Evolutionary conservation across 73 alveolate species (phyloP).

Genomic region (Tetrahymena malaccensis): DNA sequence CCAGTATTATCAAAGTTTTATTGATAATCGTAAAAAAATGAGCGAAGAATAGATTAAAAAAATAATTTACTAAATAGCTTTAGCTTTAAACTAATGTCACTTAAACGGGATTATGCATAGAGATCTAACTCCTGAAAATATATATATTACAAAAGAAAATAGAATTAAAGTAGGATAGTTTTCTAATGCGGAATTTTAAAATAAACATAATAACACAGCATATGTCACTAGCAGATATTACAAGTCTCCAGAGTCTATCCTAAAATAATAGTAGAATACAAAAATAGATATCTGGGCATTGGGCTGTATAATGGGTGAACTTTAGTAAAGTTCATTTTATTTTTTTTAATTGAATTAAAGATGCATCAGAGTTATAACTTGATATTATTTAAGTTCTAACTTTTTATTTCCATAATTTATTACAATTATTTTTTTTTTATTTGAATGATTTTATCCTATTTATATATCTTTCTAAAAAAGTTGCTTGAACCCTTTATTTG

Average conservation of each 20-base stretch:
- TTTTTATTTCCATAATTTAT: too few relatives aligned
- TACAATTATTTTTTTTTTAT: too few relatives aligned
- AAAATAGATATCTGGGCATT: conserved; percentile 88
- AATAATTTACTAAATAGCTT: conserved; percentile 58
- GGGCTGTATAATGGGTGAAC: conserved; percentile 91
- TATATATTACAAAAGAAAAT: conserved; percentile 12
- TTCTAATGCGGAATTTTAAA: conserved; percentile 53
- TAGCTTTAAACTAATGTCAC: background rate
- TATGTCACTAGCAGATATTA: conserved; percentile 84
- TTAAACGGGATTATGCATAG: background rate
- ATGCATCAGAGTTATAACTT: background rate
- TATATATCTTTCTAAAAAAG: background rate
- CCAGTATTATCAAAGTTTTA: conserved; percentile 28
- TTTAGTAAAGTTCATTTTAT: conserved; percentile 30
- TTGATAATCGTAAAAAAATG: conserved; percentile 22
- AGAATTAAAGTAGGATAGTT: conserved; percentile 68
- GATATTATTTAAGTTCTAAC: too few relatives aligned
- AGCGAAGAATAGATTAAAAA: conserved; percentile 60
- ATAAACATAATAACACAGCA: conserved; percentile 73
- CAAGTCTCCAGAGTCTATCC: conserved; percentile 87
- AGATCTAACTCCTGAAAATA: conserved; percentile 47
- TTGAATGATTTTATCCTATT: background rate
- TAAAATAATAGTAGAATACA: conserved; percentile 63
- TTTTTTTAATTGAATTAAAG: background rate
- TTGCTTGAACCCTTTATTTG: conserved; percentile 60